Evolutionary conservation across 2,329 filamentous ascomycete species (phyloP), one percentile per base, ranked within the genome.

Genomic region (Berkeleyomyces basicola): DNA sequence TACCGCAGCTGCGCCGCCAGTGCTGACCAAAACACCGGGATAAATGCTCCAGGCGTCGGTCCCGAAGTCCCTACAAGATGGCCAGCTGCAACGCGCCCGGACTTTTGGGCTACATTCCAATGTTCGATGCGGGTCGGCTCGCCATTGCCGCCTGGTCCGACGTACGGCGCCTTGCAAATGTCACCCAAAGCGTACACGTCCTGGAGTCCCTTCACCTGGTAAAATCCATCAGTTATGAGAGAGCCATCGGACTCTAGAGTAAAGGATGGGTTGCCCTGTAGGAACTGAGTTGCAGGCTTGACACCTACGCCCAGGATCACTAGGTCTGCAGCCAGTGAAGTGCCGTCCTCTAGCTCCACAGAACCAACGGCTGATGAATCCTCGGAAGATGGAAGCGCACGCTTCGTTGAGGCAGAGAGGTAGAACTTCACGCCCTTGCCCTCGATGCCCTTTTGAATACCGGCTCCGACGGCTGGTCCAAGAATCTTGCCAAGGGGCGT

Each of bases 31-130:
- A 99, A 99, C 59, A 99, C 82, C 0, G 93, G 93, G 64, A 93
- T 92, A 74, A 96, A 96, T 2, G 82, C 78, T 36, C 40, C 44
- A 1, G 62, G 60, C 39, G 53, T 57, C 68, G 87, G 84, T 0
- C 84, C 78, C 66, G 79, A 78, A 0, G 86, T 81, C 68, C 86
- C 78, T 67, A 84, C 80, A 70, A 99, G 96, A 68, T 88, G 82
- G 61, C 79, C 78, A 1, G 90, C 93, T 0, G 87, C 92, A 33
- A 81, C 80, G 51, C 92, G 87, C 2, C 93, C 93, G 1, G 88
- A 79, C 70, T 97, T 96, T 71, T 97, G 93, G 3, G 93, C 93
- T 2, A 99, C 93, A 74, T 96, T 92, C 93, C 93, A 99, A 72
- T 99, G 93, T 78, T 99, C 93, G 70, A 97, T 96, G 66, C 93